Percentiles rank a stretch among this genome's conserved stretches.
Evolutionary conservation across 2,329 filamentous ascomycete genomes (phyloP).

Genomic region (Beauveria scarabaeidicola): DNA sequence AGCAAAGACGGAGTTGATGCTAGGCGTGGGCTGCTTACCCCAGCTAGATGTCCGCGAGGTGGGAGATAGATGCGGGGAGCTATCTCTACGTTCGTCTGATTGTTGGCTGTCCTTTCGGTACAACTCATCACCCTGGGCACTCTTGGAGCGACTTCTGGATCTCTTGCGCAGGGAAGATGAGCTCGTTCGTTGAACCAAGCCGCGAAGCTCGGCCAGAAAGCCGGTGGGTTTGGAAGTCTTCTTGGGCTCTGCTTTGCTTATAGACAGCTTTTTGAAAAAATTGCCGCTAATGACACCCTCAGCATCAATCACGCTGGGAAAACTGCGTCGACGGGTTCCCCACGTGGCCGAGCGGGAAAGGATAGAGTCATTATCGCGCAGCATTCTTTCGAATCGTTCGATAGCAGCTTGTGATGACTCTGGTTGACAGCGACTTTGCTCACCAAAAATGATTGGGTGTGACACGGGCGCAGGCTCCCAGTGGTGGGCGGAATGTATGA

Average conservation of each 20-base stretch:
- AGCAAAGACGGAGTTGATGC: conserved; percentile 50
- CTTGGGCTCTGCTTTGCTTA: conserved; percentile 36
- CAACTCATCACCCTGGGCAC: conserved; percentile 18
- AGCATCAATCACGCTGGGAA: conserved; percentile 50
- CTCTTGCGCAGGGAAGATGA: conserved; percentile 37
- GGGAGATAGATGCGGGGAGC: conserved; percentile 36
- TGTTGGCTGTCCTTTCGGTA: conserved; percentile 21
- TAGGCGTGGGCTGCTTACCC: conserved; percentile 44
- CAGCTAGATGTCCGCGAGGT: conserved; percentile 44
- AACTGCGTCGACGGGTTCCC: conserved; percentile 58
- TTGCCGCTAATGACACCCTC: conserved; percentile 52
- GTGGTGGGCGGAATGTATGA: conserved; percentile 38
- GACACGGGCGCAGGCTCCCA: conserved; percentile 43
- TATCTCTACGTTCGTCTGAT: conserved; percentile 31
- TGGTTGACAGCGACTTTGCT: conserved; percentile 33
- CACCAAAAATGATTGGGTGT: conserved; percentile 32
- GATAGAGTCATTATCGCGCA: conserved; percentile 48
- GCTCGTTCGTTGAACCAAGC: conserved; percentile 43
- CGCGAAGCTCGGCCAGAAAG: conserved; percentile 41
- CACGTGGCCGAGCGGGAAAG: conserved; percentile 59
- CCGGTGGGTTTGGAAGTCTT: conserved; percentile 37
- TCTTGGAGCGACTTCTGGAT: conserved; percentile 33
- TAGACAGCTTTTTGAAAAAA: conserved; percentile 53
- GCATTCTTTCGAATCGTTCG: conserved; percentile 41
- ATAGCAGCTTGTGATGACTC: conserved; percentile 46